phyloP scores from a whole-genome alignment of 2,329 filamentous ascomycete species.

The Diplodia scrobiculata region DNA sequence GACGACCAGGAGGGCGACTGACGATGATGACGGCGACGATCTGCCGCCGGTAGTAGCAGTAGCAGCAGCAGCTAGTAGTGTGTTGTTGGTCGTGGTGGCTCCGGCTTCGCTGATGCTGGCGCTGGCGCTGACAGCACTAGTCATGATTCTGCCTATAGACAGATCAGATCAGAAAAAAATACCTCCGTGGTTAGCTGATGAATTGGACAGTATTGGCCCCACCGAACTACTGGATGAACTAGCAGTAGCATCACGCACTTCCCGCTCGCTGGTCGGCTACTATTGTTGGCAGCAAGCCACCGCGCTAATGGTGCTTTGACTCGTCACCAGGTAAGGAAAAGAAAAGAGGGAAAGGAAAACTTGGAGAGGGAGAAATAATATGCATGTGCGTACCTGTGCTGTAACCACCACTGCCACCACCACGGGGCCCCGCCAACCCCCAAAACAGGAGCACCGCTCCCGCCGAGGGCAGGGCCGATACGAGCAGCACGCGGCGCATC shows the following conservation, averaged over 20 bases:
- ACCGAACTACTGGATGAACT: neutral
- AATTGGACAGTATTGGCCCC: neutral
- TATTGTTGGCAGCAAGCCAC: neutral
- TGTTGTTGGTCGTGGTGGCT: neutral
- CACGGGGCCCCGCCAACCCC: slow-evolving; percentile 6
- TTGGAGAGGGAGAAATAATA: neutral
- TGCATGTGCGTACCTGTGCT: neutral
- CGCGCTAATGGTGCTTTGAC: neutral
- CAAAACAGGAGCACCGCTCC: slow-evolving; percentile 40
- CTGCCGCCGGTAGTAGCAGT: neutral
- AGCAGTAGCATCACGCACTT: neutral
- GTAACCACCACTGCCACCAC: neutral
- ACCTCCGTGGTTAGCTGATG: neutral
- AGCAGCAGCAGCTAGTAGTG: neutral
- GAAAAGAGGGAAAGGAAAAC: neutral
- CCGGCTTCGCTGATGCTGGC: neutral
- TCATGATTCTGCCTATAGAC: neutral
- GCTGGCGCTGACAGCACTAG: neutral
- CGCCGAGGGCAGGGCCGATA: slow-evolving; percentile 42
- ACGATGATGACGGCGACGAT: neutral
- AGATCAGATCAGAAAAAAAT: neutral
- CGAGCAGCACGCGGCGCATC: slow-evolving; percentile 43
- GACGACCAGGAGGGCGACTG: slow-evolving; percentile 45
- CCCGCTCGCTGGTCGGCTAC: neutral
- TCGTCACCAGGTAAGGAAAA: neutral